phyloP scores from a whole-genome alignment of 306 rosid species.

The Rosa lucieae region DNA sequence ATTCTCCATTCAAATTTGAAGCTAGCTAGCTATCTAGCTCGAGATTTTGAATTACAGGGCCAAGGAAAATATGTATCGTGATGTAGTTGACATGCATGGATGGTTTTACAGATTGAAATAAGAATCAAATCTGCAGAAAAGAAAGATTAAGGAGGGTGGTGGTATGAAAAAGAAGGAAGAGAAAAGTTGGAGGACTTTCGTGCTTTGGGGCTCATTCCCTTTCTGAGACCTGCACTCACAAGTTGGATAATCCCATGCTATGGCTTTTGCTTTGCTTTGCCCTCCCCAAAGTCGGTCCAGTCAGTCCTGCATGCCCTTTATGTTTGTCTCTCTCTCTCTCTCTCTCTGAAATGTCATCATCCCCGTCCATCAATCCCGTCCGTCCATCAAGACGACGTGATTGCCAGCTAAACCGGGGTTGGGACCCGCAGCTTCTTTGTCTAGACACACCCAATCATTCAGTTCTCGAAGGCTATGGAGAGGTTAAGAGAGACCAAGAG shows the following conservation, averaged over 20 bases:
- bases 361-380: conserved; percentile 29
- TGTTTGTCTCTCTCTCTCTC: conserved; percentile 10
- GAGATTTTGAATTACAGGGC: neutral
- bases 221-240: conserved; percentile 16
- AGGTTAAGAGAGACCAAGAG: neutral
- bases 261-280: neutral
- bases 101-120: conserved; percentile 1
- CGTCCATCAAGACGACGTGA: conserved; percentile 33
- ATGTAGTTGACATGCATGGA: conserved; percentile 8
- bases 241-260: conserved; percentile 27
- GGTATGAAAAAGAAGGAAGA: neutral
- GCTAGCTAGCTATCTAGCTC: neutral
- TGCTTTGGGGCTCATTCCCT: neutral
- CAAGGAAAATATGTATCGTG: neutral
- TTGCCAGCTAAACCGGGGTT: conserved; percentile 28
- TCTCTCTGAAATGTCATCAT: neutral
- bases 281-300: neutral
- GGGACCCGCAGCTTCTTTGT: conserved; percentile 26
- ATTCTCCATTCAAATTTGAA: neutral
- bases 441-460: conserved; percentile 29
- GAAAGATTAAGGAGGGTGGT: neutral
- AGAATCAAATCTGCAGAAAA: conserved; percentile 16
- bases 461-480: conserved; percentile 18
- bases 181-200: conserved; percentile 12
- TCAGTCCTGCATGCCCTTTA: neutral